Evolutionary conservation across 2,329 filamentous ascomycete genomes (phyloP), one percentile per base, ranked within the genome.

Genomic region (Xylariaceae sp.): DNA sequence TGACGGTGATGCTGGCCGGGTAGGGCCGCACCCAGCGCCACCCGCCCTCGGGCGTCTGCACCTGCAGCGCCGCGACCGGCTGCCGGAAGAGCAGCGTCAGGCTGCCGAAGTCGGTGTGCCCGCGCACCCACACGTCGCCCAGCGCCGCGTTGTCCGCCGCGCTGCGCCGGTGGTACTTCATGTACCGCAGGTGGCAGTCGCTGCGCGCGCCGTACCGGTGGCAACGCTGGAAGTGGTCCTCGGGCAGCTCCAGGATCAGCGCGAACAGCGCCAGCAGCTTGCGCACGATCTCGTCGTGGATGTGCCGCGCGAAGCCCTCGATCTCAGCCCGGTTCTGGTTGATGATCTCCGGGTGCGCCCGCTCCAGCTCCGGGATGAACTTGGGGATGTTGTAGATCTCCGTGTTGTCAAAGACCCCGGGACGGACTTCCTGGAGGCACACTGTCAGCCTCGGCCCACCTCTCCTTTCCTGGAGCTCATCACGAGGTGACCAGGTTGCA

Each of bases 121-220:
- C 57, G 10, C 56, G 52, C 1, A 57, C 51, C 53, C 56, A 64
- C 12, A 61, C 38, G 18, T 61, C 54, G 0, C 53, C 53, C 3
- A 58, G 44, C 17, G 44, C 47, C 8, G 42, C 27, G 49, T 70
- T 72, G 19, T 65, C 61, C 12, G 66, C 64, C 4, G 55, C 45
- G 1, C 59, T 61, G 10, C 70, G 64, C 0, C 58, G 59, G 35
- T 67, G 62, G 44, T 77, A 77, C 38, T 72, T 67, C 72, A 77
- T 76, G 51, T 76, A 77, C 6, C 75, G 66, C 21, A 77, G 59
- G 44, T 77, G 70, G 33, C 70, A 69, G 43, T 77, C 72, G 29
- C 67, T 66, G 22, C 65, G 59, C 31, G 66, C 58, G 2, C 72
- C 62, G 43, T 76, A 80, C 5, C 59, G 59, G 46, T 80, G 75